Evolutionary conservation across 208 protist species (phyloP).

Genomic region (Crithidia acanthocephali): DNA sequence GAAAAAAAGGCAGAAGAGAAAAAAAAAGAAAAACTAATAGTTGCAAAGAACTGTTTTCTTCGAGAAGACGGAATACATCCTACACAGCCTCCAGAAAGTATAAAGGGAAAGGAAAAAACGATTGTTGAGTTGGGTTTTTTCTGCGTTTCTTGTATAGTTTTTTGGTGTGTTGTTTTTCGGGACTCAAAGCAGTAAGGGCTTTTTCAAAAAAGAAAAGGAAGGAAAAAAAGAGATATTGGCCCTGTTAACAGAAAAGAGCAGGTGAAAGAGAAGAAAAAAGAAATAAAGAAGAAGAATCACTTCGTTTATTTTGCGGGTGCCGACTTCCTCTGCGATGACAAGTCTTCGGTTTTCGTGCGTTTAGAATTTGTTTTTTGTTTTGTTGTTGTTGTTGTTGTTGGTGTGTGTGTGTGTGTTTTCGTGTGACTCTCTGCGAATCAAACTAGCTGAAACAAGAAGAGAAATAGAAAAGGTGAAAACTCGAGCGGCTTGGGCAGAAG

Average conservation of each 20-base stretch:
- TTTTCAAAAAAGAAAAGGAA: background rate
- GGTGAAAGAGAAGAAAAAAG: background rate
- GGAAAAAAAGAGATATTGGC: background rate
- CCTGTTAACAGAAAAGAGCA: no score
- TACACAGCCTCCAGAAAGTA: conserved; percentile 1
- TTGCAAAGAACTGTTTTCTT: conserved; percentile 9
- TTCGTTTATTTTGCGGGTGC: background rate
- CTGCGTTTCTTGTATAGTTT: background rate
- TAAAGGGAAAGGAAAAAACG: conserved; percentile 4
- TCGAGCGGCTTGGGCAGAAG: background rate
- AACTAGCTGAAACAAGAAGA: background rate
- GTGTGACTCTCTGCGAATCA: no score
- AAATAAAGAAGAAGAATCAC: background rate
- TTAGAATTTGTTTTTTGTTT: background rate
- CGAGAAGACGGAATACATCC: conserved; percentile 15
- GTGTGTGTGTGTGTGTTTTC: background rate
- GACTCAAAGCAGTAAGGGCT: background rate
- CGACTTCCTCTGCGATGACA: background rate
- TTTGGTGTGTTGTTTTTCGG: background rate
- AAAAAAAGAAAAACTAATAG: conserved; percentile 10
- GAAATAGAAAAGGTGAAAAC: background rate
- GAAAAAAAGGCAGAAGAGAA: background rate
- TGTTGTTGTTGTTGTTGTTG: background rate
- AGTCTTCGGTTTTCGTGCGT: background rate
- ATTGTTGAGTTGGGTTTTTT: background rate